Evolutionary conservation across 2,329 filamentous ascomycete genomes (phyloP), one percentile per base, ranked within the genome.

Genomic region (Penicillium capsulatum): DNA sequence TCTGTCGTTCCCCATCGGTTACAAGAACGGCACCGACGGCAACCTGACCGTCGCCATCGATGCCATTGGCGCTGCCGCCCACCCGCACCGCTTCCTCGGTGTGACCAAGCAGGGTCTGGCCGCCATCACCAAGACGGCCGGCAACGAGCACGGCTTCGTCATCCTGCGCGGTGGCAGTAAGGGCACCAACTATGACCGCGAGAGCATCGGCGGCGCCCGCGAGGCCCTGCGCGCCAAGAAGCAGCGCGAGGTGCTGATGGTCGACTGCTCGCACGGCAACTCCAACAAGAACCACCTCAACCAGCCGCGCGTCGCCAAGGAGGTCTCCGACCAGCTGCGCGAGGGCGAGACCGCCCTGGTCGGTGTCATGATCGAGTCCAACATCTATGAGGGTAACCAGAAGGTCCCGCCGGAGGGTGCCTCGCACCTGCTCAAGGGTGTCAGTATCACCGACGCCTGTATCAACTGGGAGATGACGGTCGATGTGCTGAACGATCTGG

Each of bases 21-120:
- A 96, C 84, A 98, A 98, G 81, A 98, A 98, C 69, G 92, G 92
- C 47, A 98, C 92, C 16, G 92, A 98, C 59, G 92, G 92, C 29
- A 88, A 84, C 55, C 73, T 98, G 40, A 81, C 80, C 17, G 90
- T 97, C 14, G 90, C 91, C 14, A 94, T 97, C 57, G 92, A 98
- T 64, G 92, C 92, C 22, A 96, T 97, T 63, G 92, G 91, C 44
- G 83, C 86, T 16, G 69, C 70, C 4, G 60, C 64, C 36, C 66
- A 72, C 55, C 69, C 70, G 7, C 92, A 98, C 69, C 91, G 96
- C 74, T 98, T 98, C 76, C 85, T 98, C 76, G 91, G 90, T 68
- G 92, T 98, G 34, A 98, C 92, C 20, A 98, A 98, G 76, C 90
- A 95, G 63, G 92, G 92, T 45, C 75, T 96, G 46, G 92, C 91